A percentile compares a stretch with the other conserved stretches of the same genome.
phyloP scores from a whole-genome alignment of 495 filamentous ascomycete genomes.

The Beverwykella pulmonaria region DNA sequence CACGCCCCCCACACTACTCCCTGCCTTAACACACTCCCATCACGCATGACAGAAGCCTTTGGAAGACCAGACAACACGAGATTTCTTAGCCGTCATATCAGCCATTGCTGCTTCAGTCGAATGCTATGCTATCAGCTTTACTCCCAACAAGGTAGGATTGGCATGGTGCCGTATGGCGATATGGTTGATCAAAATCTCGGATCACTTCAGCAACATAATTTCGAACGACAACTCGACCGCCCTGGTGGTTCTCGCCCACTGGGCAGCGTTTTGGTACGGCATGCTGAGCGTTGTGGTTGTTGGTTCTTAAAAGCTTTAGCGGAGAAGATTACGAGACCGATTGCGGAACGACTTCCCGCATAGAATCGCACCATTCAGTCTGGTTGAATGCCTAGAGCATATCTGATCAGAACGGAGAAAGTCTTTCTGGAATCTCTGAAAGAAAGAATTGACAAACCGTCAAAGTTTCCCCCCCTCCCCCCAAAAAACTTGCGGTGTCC shows the following conservation, averaged over 20 bases:
- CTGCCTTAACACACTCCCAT: conserved; percentile 35
- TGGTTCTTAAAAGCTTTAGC: conserved; percentile 27
- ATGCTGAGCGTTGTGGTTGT: conserved; percentile 29
- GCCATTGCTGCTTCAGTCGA: conserved; percentile 37
- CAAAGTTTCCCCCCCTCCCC: too few species aligned
- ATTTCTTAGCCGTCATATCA: conserved; percentile 35
- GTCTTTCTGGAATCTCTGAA: too few species aligned
- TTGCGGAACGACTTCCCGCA: conserved; percentile 5
- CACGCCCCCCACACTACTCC: conserved; percentile 17
- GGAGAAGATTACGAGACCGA: neutral
- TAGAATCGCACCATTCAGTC: neutral
- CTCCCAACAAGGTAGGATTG: conserved; percentile 18
- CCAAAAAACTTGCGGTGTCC: too few species aligned
- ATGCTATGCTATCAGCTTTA: conserved; percentile 32
- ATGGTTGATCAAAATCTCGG: conserved; percentile 35
- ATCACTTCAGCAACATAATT: conserved; percentile 31
- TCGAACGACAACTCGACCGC: conserved; percentile 2
- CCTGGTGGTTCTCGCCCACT: conserved; percentile 31
- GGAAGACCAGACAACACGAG: conserved; percentile 31
- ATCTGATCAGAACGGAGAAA: too few species aligned
- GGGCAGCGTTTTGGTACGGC: conserved; percentile 26
- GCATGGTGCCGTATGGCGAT: conserved; percentile 30
- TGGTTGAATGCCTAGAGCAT: too few species aligned
- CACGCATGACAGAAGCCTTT: conserved; percentile 37
- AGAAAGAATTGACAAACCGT: too few species aligned